These are phyloP conservation scores for Ceratonia siliqua DNA, from an alignment of 306 rosid genomes.

Conservation along the genomic window DNA sequence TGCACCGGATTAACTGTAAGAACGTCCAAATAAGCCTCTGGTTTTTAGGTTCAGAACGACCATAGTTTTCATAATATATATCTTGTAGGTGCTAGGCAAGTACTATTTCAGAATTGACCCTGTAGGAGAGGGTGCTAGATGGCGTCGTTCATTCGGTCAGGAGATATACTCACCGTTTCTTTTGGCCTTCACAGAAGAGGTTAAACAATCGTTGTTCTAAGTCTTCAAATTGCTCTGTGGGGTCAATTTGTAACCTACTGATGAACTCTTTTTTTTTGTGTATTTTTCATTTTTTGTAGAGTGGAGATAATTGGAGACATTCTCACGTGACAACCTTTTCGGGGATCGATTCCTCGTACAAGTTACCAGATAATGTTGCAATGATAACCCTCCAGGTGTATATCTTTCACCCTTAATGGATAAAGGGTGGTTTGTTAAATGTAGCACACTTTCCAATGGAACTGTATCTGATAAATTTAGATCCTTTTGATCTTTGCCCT, in stretches of 20 bases:
- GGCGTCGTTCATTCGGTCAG: constrained; percentile 95
- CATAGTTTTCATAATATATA: constrained; percentile 14
- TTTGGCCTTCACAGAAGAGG: constrained; percentile 81
- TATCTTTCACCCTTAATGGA: constrained; percentile 5
- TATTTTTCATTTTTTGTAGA: constrained; percentile 39
- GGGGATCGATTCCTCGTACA: constrained; percentile 60
- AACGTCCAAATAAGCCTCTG: constrained; percentile 17
- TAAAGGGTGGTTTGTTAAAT: constrained; percentile 1
- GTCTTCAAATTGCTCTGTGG: background rate
- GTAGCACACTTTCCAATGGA: background rate
- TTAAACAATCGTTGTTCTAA: constrained; percentile 32
- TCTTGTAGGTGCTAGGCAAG: constrained; percentile 74
- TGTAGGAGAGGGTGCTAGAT: constrained; percentile 82
- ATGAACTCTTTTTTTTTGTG: constrained; percentile 5
- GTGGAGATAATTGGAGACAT: constrained; percentile 56
- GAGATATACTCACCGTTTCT: constrained; percentile 90
- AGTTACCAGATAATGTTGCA: constrained; percentile 72
- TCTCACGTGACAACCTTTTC: constrained; percentile 63
- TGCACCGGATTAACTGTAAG: constrained; percentile 87
- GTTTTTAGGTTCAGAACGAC: constrained; percentile 16
- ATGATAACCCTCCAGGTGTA: constrained; percentile 74
- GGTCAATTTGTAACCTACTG: constrained; percentile 4
- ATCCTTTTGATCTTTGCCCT: background rate
- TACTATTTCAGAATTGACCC: constrained; percentile 81
- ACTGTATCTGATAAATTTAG: background rate